phyloP scores from a whole-genome alignment of 345 rosid genomes.

The Eutrema yunnanense region DNA sequence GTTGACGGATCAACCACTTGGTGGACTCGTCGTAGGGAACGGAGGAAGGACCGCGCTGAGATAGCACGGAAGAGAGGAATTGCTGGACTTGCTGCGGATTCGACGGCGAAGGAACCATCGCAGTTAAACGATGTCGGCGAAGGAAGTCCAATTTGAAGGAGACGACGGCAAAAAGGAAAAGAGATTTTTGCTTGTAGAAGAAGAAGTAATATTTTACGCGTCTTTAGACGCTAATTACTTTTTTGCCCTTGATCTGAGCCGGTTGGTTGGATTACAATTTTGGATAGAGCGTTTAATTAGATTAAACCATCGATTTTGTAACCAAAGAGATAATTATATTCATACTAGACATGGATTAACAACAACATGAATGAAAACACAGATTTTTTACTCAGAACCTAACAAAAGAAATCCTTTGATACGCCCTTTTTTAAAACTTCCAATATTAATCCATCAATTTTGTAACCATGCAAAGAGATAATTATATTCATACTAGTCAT shows the following conservation, averaged over 20 bases:
- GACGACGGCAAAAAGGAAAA: slow-evolving; percentile 1
- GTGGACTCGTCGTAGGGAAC: slow-evolving; percentile 83
- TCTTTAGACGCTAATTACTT: not conserved
- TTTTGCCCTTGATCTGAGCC: not conserved
- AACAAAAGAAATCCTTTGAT: not conserved
- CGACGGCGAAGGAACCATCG: slow-evolving; percentile 40
- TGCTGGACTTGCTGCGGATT: slow-evolving; percentile 64
- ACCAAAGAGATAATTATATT: not conserved
- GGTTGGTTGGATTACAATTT: not conserved
- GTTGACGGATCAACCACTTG: slow-evolving; percentile 92
- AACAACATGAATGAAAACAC: no score
- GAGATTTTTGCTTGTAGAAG: not conserved
- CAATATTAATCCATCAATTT: no score
- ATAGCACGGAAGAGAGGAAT: slow-evolving; percentile 77
- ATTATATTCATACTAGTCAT: no score
- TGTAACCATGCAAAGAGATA: no score
- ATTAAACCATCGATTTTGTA: not conserved
- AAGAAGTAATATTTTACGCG: not conserved
- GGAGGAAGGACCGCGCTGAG: slow-evolving; percentile 85
- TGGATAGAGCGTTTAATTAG: not conserved
- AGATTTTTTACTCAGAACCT: not conserved
- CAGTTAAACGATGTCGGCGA: not conserved
- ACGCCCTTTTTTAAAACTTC: not conserved
- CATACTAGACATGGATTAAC: not conserved
- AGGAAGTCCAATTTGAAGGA: slow-evolving; percentile 4